Percentiles rank a stretch among this genome's conserved stretches.
phyloP scores from a whole-genome alignment of 345 rosid species.

The Populus pruinosa region DNA sequence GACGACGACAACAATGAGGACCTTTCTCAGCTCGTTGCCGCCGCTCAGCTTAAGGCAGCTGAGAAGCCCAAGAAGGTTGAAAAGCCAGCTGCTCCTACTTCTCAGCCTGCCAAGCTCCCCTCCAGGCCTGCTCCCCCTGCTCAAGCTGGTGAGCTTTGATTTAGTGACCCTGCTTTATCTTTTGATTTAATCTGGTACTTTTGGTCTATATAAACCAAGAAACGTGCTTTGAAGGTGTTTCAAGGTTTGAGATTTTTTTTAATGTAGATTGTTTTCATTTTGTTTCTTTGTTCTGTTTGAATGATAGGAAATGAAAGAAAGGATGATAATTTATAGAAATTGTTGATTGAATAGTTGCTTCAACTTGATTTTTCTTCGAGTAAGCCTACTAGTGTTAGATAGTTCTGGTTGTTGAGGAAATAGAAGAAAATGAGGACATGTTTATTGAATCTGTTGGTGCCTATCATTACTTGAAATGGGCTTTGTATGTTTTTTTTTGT shows the following conservation, averaged over 20 bases:
- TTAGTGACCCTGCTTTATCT: background rate
- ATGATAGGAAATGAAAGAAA: background rate
- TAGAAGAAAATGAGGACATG: background rate
- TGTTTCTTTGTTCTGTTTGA: background rate
- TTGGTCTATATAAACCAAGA: background rate
- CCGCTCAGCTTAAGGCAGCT: slow-evolving; percentile 41
- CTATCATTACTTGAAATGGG: background rate
- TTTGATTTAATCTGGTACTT: background rate
- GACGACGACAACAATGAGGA: slow-evolving; percentile 77
- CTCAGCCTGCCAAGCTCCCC: slow-evolving; percentile 66
- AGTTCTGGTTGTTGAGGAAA: background rate
- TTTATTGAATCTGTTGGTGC: background rate
- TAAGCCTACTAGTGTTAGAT: background rate
- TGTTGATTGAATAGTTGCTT: background rate
- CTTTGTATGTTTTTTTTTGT: background rate
- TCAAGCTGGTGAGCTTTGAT: slow-evolving; percentile 58
- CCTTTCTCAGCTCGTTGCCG: slow-evolving; percentile 55
- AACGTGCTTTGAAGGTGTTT: background rate
- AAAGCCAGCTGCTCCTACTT: slow-evolving; percentile 26
- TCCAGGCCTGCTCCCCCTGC: slow-evolving; percentile 76
- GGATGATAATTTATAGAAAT: background rate
- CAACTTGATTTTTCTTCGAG: background rate
- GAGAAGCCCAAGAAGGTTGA: slow-evolving; percentile 36
- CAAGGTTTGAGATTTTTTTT: background rate
- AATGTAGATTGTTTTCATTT: background rate